phyloP scores from a whole-genome alignment of 169 alveolate species.

The Eimeria tenella region DNA sequence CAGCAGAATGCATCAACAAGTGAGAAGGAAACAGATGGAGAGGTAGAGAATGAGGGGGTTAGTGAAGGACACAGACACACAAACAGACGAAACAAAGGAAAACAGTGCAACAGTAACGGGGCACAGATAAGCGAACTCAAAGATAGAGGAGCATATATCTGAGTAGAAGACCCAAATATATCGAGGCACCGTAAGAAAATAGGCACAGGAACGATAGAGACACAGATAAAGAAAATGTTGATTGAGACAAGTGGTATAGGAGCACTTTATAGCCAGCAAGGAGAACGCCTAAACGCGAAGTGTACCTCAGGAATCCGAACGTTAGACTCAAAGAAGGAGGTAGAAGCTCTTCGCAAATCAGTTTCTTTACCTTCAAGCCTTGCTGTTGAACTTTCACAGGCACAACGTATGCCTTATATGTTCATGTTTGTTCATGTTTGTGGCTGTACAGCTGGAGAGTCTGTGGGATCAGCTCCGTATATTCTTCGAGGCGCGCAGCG shows the following conservation, averaged over 20 bases:
- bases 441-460: conserved; percentile 48
- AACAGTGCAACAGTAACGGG: not conserved
- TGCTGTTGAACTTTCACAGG: not conserved
- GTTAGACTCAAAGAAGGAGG: no score
- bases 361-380: no score
- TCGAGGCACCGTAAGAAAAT: no score
- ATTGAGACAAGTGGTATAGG: no score
- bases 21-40: not conserved
- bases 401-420: not conserved
- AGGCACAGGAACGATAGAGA: no score
- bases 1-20: not conserved
- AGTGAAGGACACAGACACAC: not conserved
- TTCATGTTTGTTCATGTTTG: not conserved
- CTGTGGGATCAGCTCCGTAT: conserved; percentile 28
- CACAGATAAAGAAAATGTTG: no score
- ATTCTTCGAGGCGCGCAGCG: not conserved
- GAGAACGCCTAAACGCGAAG: no score
- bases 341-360: no score
- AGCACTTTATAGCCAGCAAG: no score
- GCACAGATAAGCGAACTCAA: not conserved
- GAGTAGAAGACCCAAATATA: not conserved
- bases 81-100: not conserved
- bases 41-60: not conserved
- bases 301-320: no score
- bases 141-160: not conserved